Base-by-base conservation (phyloP, 2,329 filamentous ascomycete genomes). In the Ceratocystis cacaofunesta region DNA sequence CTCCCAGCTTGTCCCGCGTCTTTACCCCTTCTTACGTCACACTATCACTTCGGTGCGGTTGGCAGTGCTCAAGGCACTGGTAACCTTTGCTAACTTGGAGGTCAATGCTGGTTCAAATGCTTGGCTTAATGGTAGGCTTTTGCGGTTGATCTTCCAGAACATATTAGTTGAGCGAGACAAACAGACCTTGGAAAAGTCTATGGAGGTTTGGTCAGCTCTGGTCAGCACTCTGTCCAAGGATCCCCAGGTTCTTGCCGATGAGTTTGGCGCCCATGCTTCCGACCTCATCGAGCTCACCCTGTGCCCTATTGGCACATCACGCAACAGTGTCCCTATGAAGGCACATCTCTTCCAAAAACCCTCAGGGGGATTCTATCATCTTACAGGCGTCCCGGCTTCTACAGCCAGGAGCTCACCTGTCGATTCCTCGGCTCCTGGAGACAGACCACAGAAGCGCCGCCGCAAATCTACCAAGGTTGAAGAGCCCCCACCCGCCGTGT, bases 41-140 rank as follows among this genome's bases (percentile, higher is more conserved):
- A 99, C 95, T 5, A 97, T 99, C 71, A 96, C 91, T 1, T 96
- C 89, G 65, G 94, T 99, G 61, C 89, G 94, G 64, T 87, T 92
- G 50, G 92, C 94, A 8, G 94, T 99, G 3, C 80, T 99, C 60
- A 90, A 95, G 71, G 94, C 94, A 44, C 79, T 99, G 36, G 85
- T 92, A 71, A 99, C 94, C 0, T 99, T 99, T 75, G 84, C 96
- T 70, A 87, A 90, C 69, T 86, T 99, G 25, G 89, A 92, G 68
- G 77, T 78, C n/a, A 90, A 89, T 6, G 87, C 90, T 72, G 89
- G 90, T 41, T 67, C 66, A 32, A 65, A 63, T 50, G 61, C 63
- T 25, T 99, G 94, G 95, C 85, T 97, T 52, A 91, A 90, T 72
- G 92, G 92, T 69, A 91, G 88, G 72, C 89, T 92, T 52, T 78